Percentiles rank a stretch among this genome's conserved stretches.
These are phyloP conservation scores for Cotoneaster glaucophyllus DNA, from an alignment of 306 rosid genomes.

Conservation along the genomic window DNA sequence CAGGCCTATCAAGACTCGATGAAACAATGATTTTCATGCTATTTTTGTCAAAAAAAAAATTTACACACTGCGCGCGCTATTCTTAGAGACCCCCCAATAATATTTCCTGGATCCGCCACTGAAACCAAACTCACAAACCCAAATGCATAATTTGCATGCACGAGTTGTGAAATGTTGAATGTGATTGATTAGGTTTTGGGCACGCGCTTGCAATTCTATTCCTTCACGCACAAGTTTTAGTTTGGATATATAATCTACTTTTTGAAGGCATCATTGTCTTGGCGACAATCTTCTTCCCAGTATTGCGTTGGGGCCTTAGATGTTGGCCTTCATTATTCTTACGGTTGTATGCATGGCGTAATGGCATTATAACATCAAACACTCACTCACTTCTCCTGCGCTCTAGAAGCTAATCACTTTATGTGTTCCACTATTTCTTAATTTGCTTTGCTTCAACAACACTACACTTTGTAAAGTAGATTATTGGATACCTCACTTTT, in stretches of 20 bases:
- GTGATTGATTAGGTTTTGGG: conserved; percentile 1
- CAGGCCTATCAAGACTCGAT: too few species aligned
- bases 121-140: background rate
- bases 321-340: conserved; percentile 9
- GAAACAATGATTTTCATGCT: too few species aligned
- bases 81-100: too few species aligned
- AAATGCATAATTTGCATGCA: background rate
- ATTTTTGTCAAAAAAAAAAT: too few species aligned
- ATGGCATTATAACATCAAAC: background rate
- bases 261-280: conserved; percentile 9
- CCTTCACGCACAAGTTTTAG: conserved; percentile 14
- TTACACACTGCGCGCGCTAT: too few species aligned
- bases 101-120: too few species aligned
- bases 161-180: background rate
- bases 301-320: background rate
- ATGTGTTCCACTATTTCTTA: background rate
- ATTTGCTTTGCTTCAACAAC: background rate
- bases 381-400: background rate
- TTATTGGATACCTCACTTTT: conserved; percentile 14
- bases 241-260: background rate
- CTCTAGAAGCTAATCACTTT: background rate
- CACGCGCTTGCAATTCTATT: conserved; percentile 10
- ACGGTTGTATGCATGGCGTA: background rate
- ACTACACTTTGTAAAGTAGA: conserved; percentile 4
- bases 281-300: background rate